Percentiles rank a stretch among this genome's conserved stretches.
These are phyloP conservation scores for Lactarius akahatsu DNA, from an alignment of 768 basidiomycete species.

Conservation along the genomic window DNA sequence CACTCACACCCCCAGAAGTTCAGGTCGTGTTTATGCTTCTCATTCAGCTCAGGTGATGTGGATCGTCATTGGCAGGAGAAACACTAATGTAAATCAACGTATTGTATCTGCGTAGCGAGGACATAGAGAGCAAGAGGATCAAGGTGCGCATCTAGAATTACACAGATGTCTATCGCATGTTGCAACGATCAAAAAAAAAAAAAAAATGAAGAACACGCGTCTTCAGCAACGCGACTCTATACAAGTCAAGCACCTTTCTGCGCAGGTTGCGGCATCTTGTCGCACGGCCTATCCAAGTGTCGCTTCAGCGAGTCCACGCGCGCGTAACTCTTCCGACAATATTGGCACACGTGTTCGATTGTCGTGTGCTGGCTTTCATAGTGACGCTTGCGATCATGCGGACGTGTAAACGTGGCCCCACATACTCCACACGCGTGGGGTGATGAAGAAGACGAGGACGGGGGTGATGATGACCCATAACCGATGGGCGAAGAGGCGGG, in stretches of 20 bases:
- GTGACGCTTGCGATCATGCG: conserved; percentile 81
- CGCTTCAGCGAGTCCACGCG: conserved; percentile 78
- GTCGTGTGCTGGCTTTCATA: conserved; percentile 72
- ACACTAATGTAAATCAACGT: conserved; percentile 17
- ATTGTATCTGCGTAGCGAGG: conserved; percentile 11
- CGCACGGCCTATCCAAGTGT: conserved; percentile 80
- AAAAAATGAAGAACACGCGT: not conserved
- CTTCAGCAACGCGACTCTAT: conserved; percentile 6
- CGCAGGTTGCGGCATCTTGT: conserved; percentile 40
- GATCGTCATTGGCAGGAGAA: conserved; percentile 16
- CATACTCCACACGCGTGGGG: conserved; percentile 73
- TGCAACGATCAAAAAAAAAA: conserved; percentile 14
- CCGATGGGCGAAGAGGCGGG: conserved; percentile 28
- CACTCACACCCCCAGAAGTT: not conserved
- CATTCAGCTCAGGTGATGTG: conserved; percentile 16
- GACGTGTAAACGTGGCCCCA: conserved; percentile 75
- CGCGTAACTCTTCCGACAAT: conserved; percentile 77
- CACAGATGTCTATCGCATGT: conserved; percentile 18
- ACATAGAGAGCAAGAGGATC: conserved; percentile 5
- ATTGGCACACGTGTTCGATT: conserved; percentile 65
- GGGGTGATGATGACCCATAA: conserved; percentile 31
- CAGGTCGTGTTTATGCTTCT: not conserved
- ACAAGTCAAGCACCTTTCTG: conserved; percentile 16
- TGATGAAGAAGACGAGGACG: conserved; percentile 48
- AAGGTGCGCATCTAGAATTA: conserved; percentile 16